Conservation (phyloP, 1,284 basidiomycete species). For the Earliella scabrosa region DNA sequence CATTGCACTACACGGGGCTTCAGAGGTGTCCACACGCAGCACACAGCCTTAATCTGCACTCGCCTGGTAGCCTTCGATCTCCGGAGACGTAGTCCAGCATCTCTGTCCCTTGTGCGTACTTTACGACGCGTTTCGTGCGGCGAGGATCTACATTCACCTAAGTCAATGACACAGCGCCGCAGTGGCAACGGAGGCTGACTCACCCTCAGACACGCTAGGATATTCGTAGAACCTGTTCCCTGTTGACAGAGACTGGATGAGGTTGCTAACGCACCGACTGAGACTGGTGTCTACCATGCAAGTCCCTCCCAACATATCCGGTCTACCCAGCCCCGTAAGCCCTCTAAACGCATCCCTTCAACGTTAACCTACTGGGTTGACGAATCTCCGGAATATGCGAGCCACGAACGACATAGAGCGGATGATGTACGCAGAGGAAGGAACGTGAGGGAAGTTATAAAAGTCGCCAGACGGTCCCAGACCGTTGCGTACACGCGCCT, state of each 20-base stretch:
- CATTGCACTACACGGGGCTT: slow-evolving; percentile 32
- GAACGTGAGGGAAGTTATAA: too few species aligned
- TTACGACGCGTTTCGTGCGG: slow-evolving; percentile 36
- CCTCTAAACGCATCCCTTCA: neutral
- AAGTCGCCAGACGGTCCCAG: too few species aligned
- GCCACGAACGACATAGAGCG: slow-evolving; percentile 28
- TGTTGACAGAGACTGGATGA: slow-evolving; percentile 5
- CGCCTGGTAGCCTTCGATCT: slow-evolving; percentile 31
- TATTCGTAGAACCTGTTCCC: slow-evolving; percentile 37
- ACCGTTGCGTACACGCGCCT: too few species aligned
- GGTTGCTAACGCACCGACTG: too few species aligned
- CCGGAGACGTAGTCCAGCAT: slow-evolving; percentile 35
- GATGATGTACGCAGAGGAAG: too few species aligned
- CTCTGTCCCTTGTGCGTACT: slow-evolving; percentile 32
- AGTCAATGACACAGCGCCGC: neutral
- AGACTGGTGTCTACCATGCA: slow-evolving; percentile 29
- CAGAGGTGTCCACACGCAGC: neutral
- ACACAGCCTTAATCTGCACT: neutral
- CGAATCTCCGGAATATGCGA: slow-evolving; percentile 26
- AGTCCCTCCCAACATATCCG: slow-evolving; percentile 31
- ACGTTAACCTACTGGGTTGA: slow-evolving; percentile 28
- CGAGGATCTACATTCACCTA: slow-evolving; percentile 12
- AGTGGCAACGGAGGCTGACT: neutral
- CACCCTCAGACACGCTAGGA: slow-evolving; percentile 30
- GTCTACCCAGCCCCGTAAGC: slow-evolving; percentile 22